Conservation (phyloP, 371 early-diverging fungal genomes). For the Phascolomyces articulosus region DNA sequence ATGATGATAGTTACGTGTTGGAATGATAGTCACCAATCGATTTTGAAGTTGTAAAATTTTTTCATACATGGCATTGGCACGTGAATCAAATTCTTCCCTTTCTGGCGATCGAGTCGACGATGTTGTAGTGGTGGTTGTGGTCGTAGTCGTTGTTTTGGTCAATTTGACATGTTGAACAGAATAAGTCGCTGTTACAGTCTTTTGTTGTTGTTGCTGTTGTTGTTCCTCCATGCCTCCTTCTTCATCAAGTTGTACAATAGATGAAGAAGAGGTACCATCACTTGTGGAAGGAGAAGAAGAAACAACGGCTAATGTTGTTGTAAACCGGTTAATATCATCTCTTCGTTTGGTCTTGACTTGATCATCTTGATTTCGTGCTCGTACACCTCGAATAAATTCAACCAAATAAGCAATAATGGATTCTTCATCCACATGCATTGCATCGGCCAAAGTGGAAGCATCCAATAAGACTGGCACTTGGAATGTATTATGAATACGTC, state of each 20-base stretch:
- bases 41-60: constrained; percentile 37
- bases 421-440: constrained; percentile 20
- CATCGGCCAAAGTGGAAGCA: constrained; percentile 16
- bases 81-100: constrained; percentile 32
- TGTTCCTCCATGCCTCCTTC: constrained; percentile 12
- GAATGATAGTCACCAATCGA: constrained; percentile 31
- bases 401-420: constrained; percentile 22
- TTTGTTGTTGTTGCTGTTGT: neutral
- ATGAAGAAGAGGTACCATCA: constrained; percentile 3
- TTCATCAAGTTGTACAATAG: neutral
- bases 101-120: constrained; percentile 21
- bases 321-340: constrained; percentile 21
- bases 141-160: constrained; percentile 38
- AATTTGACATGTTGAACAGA: constrained; percentile 35
- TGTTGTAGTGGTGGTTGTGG: constrained; percentile 28
- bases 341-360: constrained; percentile 7
- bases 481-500: constrained; percentile 23
- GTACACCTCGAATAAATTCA: constrained; percentile 23
- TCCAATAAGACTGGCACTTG: constrained; percentile 27
- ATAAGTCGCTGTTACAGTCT: constrained; percentile 33
- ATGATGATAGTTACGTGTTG: constrained; percentile 21
- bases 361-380: constrained; percentile 5
- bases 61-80: constrained; percentile 25
- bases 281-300: neutral
- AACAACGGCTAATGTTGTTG: neutral